These are phyloP conservation scores for Globisporangium perplexum DNA, from an alignment of 352 stramenopile genomes.

Conservation along the genomic window DNA sequence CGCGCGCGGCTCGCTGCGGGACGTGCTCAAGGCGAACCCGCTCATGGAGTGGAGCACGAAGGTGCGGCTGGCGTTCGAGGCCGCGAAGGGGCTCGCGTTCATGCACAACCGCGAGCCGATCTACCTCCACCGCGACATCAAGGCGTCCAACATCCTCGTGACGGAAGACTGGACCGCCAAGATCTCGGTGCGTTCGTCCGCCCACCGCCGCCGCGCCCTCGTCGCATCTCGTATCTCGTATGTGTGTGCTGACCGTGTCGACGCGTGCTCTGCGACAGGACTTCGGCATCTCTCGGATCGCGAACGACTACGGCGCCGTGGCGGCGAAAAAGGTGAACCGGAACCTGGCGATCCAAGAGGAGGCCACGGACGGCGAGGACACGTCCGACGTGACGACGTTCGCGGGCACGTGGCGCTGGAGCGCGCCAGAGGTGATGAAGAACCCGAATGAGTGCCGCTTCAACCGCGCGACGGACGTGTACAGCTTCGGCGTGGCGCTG, in stretches of 20 bases:
- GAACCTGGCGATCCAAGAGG: slow-evolving; percentile 7
- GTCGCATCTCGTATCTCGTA: too few relatives aligned
- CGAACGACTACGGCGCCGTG: slow-evolving; percentile 36
- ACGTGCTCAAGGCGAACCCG: slow-evolving; percentile 53
- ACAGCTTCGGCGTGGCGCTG: slow-evolving; percentile 65
- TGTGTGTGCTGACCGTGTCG: neutral
- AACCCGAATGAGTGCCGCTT: slow-evolving; percentile 63
- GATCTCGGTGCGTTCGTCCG: slow-evolving; percentile 36
- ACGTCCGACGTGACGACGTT: slow-evolving; percentile 55
- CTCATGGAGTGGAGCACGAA: slow-evolving; percentile 66
- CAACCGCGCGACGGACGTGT: slow-evolving; percentile 70
- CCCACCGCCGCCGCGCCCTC: too few relatives aligned
- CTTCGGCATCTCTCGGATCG: slow-evolving; percentile 70
- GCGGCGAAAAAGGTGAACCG: slow-evolving; percentile 33
- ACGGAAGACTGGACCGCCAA: slow-evolving; percentile 71
- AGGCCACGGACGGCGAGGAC: slow-evolving; percentile 10
- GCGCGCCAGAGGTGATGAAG: slow-evolving; percentile 64
- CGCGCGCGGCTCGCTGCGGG: slow-evolving; percentile 47
- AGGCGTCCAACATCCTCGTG: slow-evolving; percentile 71
- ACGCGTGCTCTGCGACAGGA: slow-evolving; percentile 17
- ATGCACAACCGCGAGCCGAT: slow-evolving; percentile 76
- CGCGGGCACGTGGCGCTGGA: slow-evolving; percentile 71
- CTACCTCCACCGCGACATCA: slow-evolving; percentile 70
- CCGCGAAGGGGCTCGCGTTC: slow-evolving; percentile 66
- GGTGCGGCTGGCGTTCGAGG: slow-evolving; percentile 59